Percentiles rank a stretch among this genome's conserved stretches.
Evolutionary conservation across 495 filamentous ascomycete genomes (phyloP).

Genomic region (Penicillium canariense): DNA sequence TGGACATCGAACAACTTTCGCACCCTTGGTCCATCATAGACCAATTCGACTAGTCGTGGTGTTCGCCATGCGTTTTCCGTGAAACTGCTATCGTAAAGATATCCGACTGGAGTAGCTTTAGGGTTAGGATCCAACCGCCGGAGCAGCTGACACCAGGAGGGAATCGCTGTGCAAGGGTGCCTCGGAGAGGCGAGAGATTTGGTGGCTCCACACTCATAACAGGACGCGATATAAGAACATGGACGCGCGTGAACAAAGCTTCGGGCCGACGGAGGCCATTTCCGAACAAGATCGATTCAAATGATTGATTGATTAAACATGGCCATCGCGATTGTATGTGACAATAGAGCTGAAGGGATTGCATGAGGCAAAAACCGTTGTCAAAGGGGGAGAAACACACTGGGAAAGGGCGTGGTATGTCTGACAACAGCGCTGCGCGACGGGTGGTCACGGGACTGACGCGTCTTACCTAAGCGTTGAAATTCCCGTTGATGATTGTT

Average conservation of each 20-base stretch:
- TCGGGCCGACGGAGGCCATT: conserved; percentile 23
- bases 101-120: conserved; percentile 37
- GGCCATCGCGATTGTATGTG: neutral
- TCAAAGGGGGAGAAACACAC: conserved; percentile 17
- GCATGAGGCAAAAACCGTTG: conserved; percentile 23
- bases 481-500: too few species aligned
- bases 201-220: conserved; percentile 18
- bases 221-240: conserved; percentile 14
- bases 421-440: conserved; percentile 6
- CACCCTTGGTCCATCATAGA: conserved; percentile 27
- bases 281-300: conserved; percentile 12
- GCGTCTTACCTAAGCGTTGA: conserved; percentile 2
- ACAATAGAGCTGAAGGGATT: conserved; percentile 6
- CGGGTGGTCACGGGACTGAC: conserved; percentile 26
- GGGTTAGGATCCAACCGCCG: conserved; percentile 41
- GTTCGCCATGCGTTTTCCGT: conserved; percentile 39
- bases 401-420: conserved; percentile 6
- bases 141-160: conserved; percentile 16
- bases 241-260: conserved; percentile 19
- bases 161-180: conserved; percentile 35
- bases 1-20: conserved; percentile 41
- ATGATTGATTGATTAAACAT: conserved; percentile 1
- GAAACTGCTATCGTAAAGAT: conserved; percentile 33
- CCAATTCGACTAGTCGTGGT: conserved; percentile 31
- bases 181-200: conserved; percentile 31